Percentiles rank a stretch among this genome's conserved stretches.
Evolutionary conservation across 805 yeast genomes (phyloP).

Genomic region (Barnettozyma sp.): DNA sequence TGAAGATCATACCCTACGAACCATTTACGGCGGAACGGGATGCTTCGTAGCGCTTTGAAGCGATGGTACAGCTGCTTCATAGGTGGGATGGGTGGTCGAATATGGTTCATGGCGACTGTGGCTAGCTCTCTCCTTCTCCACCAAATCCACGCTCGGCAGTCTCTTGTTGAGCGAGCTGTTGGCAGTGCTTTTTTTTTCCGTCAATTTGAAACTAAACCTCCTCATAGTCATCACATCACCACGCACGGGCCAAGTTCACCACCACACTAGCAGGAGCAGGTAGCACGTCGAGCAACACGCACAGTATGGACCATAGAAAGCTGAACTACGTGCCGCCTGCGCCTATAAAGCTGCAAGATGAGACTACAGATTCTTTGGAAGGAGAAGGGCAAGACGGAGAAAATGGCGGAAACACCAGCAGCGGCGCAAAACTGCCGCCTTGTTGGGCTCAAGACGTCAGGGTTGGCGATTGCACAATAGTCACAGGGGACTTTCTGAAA

Average conservation of each 20-base stretch:
- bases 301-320: constrained; percentile 6
- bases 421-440: constrained; percentile 11
- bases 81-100: constrained; percentile 41
- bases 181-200: background rate
- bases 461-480: constrained; percentile 33
- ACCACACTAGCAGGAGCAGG: background rate
- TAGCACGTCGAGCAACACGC: background rate
- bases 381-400: too few species aligned
- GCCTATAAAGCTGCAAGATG: constrained; percentile 35
- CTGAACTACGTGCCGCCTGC: constrained; percentile 30
- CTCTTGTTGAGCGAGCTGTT: too few species aligned
- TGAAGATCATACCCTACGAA: constrained; percentile 67
- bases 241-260: too few species aligned
- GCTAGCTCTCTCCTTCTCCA: too few species aligned
- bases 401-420: too few species aligned
- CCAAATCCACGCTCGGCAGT: too few species aligned
- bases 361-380: too few species aligned
- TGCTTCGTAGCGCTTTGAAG: constrained; percentile 53
- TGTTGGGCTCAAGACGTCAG: constrained; percentile 35
- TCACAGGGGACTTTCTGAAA: constrained; percentile 31
- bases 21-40: constrained; percentile 65
- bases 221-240: too few species aligned
- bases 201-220: too few species aligned
- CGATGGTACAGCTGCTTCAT: constrained; percentile 44
- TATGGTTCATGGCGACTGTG: constrained; percentile 37